Evolutionary conservation across 345 rosid species (phyloP), one percentile per base, ranked within the genome.

Genomic region (Bretschneidera sinensis): DNA sequence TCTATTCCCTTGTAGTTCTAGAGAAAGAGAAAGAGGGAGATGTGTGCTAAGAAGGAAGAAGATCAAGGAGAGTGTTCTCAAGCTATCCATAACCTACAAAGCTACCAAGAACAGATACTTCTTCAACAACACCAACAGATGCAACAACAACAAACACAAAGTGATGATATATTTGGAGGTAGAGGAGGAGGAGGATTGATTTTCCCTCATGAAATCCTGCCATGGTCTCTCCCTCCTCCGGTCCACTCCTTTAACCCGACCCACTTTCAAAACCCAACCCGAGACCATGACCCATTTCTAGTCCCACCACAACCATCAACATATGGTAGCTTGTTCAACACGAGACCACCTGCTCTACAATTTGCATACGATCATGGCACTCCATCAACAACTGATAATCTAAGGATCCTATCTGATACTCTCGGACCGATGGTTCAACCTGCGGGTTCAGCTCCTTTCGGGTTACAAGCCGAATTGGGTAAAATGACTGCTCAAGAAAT

Each of bases 401-500:
- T 89, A 21, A 73, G 90, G 79, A 81, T 89, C 68, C 70, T 92
- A 57, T 82, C 98, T 0, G 98, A 92, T 2, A 74, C 94, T 55
- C 75, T 92, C 21, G 96, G 98, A 24, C 85, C 85, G 16, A 76
- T 78, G 55, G 83, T 73, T 62, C 86, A 81, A 69, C 68, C 84
- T 18, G n/a, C n/a, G n/a, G 83, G 86, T 15, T 74, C 83, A 8
- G 81, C 62, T 54, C 89, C 95, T 58, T 89, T 89, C 22, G 96
- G 97, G 50, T 75, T 85, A 24, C 97, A 87, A 63, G 81, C 88
- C 19, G 92, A 94, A 73, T 39, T 94, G 57, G 92, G 95, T 17
- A 90, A 88, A 72, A 79, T 90, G 95, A 84, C 89, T 34, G 91
- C 96, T n/a, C 99, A 94, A 74, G 96, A 90, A 74, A 83, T 94